Conservation (phyloP, 2,329 filamentous ascomycete genomes). For the Sclerotinia borealis region DNA sequence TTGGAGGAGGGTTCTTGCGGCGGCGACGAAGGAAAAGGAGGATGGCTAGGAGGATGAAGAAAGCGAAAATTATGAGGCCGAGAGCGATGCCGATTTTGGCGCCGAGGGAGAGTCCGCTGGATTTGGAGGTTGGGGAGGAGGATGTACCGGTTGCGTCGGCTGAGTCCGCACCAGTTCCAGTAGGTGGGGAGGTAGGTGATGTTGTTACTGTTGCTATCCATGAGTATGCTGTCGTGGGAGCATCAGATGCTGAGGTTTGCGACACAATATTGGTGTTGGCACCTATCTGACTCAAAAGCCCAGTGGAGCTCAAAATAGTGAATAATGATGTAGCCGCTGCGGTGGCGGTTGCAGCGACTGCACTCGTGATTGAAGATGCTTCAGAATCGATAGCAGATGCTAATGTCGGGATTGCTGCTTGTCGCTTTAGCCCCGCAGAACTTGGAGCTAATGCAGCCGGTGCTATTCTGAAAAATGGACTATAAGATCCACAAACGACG, state of each 20-base stretch:
- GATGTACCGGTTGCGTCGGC: not conserved
- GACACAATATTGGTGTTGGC: not conserved
- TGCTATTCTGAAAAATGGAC: not conserved
- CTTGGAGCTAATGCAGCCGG: not conserved
- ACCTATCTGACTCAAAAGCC: too few relatives aligned
- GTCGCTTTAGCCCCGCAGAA: not conserved
- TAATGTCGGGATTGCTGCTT: not conserved
- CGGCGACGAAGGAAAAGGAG: not conserved
- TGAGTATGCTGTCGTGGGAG: not conserved
- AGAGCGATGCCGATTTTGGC: conserved; percentile 11
- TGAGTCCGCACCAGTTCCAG: not conserved
- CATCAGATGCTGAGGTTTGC: not conserved
- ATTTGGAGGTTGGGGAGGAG: not conserved
- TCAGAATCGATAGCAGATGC: too few relatives aligned
- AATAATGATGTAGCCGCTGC: too few relatives aligned
- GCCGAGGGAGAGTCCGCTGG: not conserved
- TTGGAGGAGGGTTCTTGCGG: not conserved
- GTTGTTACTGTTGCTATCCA: not conserved
- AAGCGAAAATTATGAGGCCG: not conserved
- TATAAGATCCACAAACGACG: not conserved
- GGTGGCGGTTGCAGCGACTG: not conserved
- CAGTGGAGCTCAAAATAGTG: not conserved
- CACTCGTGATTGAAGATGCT: not conserved
- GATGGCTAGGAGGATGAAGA: not conserved
- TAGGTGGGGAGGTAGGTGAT: not conserved